Evolutionary conservation across 805 yeast species (phyloP), one percentile per base, ranked within the genome.

Genomic region (Suhomyces sp.): DNA sequence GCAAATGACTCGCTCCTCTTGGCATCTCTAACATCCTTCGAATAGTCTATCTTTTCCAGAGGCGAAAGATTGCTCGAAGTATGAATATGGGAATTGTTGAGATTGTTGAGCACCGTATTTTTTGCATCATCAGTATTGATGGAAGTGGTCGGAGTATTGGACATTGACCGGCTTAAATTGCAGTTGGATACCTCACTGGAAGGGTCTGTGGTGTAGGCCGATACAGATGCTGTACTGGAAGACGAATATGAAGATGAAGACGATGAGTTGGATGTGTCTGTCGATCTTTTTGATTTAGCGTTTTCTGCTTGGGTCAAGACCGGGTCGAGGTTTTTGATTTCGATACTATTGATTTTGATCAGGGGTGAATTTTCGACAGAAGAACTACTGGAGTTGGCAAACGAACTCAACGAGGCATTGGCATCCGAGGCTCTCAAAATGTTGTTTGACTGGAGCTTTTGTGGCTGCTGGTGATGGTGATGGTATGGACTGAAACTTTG

Each of bases 71-170:
- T 29, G 40, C 47, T 44, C 17, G 35, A 31, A 3, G 15, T n/a
- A n/a, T 31, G 35, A n/a, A 6, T 31, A 31, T 27, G n/a, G 31
- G 9, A 6, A 43, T 13, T 24, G 15, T n/a, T 51, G 19, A 29
- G 19, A 19, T 17, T 37, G 15, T 35, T 46, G 8, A n/a, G 13
- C 5, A 33, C 21, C 17, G 20, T n/a, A 8, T 22, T 15, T 8
- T 51, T 51, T 22, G 35, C 50, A 7, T 52, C 57, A 8, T 53
- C 57, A 5, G 54, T 59, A 37, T 59, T 60, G 21, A 69, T 63
- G 2, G 71, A 65, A 1, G 74, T 68, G 15, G 66, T 66, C 2
- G 74, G 73, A 2, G 74, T 69, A 43, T 63, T 67, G 3, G 68
- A 58, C 21, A 58, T 52, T 8, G 68, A 59, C 21, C 65, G 54